Evolutionary conservation across 805 yeast species (phyloP).

Genomic region (Candida coleopterorum): DNA sequence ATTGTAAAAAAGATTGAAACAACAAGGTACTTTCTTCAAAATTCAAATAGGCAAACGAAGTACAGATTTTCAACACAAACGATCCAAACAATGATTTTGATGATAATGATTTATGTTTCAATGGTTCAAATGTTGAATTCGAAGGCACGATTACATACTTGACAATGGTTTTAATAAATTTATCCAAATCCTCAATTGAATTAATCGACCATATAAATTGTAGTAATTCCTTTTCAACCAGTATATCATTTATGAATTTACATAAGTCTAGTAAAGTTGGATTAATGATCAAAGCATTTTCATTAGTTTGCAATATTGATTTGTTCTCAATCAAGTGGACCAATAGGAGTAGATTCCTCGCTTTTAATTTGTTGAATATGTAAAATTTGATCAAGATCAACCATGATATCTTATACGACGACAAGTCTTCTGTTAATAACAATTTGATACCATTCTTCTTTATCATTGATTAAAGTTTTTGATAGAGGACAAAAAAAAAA

Average conservation of each 20-base stretch:
- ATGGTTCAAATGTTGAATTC: background rate
- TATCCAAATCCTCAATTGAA: conserved; percentile 45
- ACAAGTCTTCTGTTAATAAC: conserved; percentile 36
- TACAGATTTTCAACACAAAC: conserved; percentile 26
- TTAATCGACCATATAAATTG: conserved; percentile 43
- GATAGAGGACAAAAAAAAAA: background rate
- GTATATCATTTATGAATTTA: conserved; percentile 12
- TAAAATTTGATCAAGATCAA: conserved; percentile 36
- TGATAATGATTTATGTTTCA: conserved; percentile 9
- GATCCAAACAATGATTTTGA: conserved; percentile 25
- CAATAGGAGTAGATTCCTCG: conserved; percentile 34
- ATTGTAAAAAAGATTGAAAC: conserved; percentile 30
- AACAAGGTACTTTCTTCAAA: conserved; percentile 34
- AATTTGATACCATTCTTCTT: conserved; percentile 14
- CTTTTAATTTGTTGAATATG: conserved; percentile 12
- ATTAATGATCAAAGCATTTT: conserved; percentile 14
- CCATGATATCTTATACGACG: conserved; percentile 53
- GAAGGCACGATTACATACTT: background rate
- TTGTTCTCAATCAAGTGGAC: conserved; percentile 37
- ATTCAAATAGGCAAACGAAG: conserved; percentile 29
- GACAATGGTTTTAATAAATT: conserved; percentile 1
- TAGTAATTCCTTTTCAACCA: conserved; percentile 22
- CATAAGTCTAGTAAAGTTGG: conserved; percentile 31
- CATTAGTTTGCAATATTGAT: conserved; percentile 15
- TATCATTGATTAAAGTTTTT: conserved; percentile 3